Base-by-base conservation (phyloP, 2,329 filamentous ascomycete species). In the Colletotrichum aenigma region DNA sequence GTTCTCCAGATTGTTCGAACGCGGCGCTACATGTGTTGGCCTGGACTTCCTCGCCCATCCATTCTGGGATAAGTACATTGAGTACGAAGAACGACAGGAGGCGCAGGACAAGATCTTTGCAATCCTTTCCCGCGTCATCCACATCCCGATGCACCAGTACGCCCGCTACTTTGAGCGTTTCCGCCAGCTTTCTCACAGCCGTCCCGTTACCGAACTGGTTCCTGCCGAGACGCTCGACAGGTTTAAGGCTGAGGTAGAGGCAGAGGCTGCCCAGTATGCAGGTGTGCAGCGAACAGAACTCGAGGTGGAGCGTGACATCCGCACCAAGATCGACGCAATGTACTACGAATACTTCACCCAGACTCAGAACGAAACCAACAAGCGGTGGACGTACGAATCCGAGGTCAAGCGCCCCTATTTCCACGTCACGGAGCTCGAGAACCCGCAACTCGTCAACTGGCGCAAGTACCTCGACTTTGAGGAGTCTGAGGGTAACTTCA, bases 11-110 rank as follows among this genome's bases (percentile, higher is more conserved):
- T 91, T 98, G 10, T 98, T 98, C 82, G 96, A 99, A 84, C 94
- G 97, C 79, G 97, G 94, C 77, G 94, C 95, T 32, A 90, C 91
- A 34, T 93, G 91, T 80, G 96, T 98, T 55, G 97, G 97, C 18
- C 90, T 98, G 21, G 97, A 99, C 85, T 99, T 98, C 82, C 89
- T 98, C 34, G 94, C 96, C 3, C 96, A 98, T 83, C 96, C 96
- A 2, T 98, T 99, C 87, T 99, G 97, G 97, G 97, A 99, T 85
- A 98, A 98, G 86, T 99, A 98, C 82, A 92, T 99, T 78, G 97
- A 98, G 83, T 98, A 97, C 81, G 97, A 98, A 83, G 96, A 98
- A 83, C 94, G 96, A 3, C 89, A 96, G 77, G 96, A 98, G 81
- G 92, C 94, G 1, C 91, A 94, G 16, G 95, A 97, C 78, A 95